Percentiles rank a stretch among this genome's conserved stretches.
Conservation (phyloP, 2,329 filamentous ascomycete genomes). For the Calonectria hongkongensis region DNA sequence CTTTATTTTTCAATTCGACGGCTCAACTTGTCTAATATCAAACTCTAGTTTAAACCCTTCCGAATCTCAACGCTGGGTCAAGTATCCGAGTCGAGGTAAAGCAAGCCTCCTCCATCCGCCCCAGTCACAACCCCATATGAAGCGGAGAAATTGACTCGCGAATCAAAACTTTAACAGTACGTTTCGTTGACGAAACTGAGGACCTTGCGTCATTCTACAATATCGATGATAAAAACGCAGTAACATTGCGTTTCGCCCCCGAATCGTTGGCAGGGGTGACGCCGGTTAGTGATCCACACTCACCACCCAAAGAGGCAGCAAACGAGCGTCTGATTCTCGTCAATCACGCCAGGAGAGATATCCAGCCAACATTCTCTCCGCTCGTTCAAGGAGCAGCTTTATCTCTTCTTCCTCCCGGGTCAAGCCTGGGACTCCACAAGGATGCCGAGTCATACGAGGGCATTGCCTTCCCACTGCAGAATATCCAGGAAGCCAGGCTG, state of each 20-base stretch:
- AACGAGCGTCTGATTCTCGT: not conserved
- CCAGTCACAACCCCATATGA: not conserved
- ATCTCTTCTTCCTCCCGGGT: slow-evolving; percentile 34
- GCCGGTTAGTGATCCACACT: slow-evolving; percentile 4
- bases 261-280: slow-evolving; percentile 12
- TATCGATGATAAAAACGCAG: slow-evolving; percentile 17
- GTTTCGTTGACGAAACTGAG: slow-evolving; percentile 44
- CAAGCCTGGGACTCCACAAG: slow-evolving; percentile 37
- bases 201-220: slow-evolving; percentile 45
- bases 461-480: slow-evolving; percentile 47
- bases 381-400: slow-evolving; percentile 16
- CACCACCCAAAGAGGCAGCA: not conserved
- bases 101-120: not conserved
- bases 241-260: not conserved
- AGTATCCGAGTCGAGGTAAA: slow-evolving; percentile 42
- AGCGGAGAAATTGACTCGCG: not conserved
- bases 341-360: slow-evolving; percentile 29
- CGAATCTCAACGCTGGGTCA: slow-evolving; percentile 40
- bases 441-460: slow-evolving; percentile 29
- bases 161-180: slow-evolving; percentile 33
- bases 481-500: slow-evolving; percentile 49
- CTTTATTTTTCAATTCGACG: not conserved
- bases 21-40: not conserved
- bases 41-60: slow-evolving; percentile 28
- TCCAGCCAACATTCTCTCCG: not conserved